A percentile compares a stretch with the other conserved stretches of the same genome.
Evolutionary conservation across 2,329 filamentous ascomycete species (phyloP).

Genomic region (Hypomyces rosellus): DNA sequence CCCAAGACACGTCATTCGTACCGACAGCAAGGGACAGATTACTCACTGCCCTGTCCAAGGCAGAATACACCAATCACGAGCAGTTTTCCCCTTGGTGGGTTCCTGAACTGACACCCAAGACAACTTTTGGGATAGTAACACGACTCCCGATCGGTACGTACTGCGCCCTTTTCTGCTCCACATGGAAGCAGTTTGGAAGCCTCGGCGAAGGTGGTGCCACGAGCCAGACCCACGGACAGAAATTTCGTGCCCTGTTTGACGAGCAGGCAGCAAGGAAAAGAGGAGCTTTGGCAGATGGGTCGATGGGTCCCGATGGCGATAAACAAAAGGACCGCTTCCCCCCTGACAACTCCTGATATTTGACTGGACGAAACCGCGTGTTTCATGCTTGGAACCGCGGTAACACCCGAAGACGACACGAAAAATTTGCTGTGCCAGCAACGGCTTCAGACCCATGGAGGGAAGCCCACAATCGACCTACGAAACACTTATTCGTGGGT

Average conservation of each 20-base stretch:
- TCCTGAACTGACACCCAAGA: conserved; percentile 1
- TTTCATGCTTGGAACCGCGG: conserved; percentile 1
- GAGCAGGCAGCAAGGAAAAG: not conserved
- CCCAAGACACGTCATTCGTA: not conserved
- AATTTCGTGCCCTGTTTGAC: not conserved
- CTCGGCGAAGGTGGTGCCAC: conserved; percentile 4
- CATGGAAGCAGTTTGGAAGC: conserved; percentile 12
- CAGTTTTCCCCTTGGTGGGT: not conserved
- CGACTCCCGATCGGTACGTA: conserved; percentile 5
- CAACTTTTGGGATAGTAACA: not conserved
- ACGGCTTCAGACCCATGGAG: too few relatives aligned
- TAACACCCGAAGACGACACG: conserved; percentile 5
- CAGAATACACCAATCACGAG: not conserved
- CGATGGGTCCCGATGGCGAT: not conserved
- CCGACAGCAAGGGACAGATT: not conserved
- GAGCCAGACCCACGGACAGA: conserved; percentile 5
- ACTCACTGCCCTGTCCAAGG: not conserved
- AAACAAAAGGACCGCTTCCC: not conserved
- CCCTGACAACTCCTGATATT: not conserved
- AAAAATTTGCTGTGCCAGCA: not conserved
- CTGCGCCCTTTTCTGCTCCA: conserved; percentile 2
- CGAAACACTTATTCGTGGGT: too few relatives aligned
- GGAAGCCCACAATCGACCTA: too few relatives aligned
- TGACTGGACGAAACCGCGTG: conserved; percentile 6
- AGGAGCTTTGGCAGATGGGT: not conserved